phyloP scores from a whole-genome alignment of 805 yeast species.

The Saccharomycopsis microspora region DNA sequence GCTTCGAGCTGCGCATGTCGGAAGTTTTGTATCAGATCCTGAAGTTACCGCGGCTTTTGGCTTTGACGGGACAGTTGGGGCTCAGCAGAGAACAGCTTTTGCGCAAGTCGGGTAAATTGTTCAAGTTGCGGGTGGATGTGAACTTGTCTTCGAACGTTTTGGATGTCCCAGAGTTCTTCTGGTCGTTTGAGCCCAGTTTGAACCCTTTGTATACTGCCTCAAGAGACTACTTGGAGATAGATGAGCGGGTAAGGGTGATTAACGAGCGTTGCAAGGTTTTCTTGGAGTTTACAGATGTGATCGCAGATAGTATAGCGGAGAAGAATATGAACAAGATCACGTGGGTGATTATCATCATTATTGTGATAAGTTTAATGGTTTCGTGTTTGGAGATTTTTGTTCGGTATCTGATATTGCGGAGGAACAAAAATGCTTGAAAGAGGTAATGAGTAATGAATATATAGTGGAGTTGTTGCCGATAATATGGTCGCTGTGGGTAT shows the following conservation, averaged over 20 bases:
- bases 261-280: constrained; percentile 92
- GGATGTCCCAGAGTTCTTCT: constrained; percentile 93
- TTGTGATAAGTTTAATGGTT: constrained; percentile 67
- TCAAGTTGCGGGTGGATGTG: constrained; percentile 87
- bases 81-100: constrained; percentile 73
- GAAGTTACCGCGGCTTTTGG: constrained; percentile 80
- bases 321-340: constrained; percentile 86
- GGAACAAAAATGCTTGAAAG: constrained; percentile 20
- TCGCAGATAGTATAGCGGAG: constrained; percentile 91
- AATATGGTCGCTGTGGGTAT: no score
- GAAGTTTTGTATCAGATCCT: constrained; percentile 73
- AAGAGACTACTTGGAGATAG: constrained; percentile 87
- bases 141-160: constrained; percentile 81
- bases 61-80: constrained; percentile 81
- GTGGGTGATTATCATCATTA: constrained; percentile 76
- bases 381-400: constrained; percentile 60
- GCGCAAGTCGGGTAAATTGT: constrained; percentile 81
- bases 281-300: constrained; percentile 82
- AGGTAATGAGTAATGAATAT: neutral
- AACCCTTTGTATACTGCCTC: constrained; percentile 87
- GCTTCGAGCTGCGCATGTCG: constrained; percentile 88
- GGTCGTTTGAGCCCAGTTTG: constrained; percentile 92
- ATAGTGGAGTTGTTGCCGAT: no score
- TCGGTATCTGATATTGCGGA: constrained; percentile 34
- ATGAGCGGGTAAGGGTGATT: constrained; percentile 85